Percentiles rank a stretch among this genome's conserved stretches.
phyloP scores from a whole-genome alignment of 805 yeast genomes.

The Peterozyma xylosa region DNA sequence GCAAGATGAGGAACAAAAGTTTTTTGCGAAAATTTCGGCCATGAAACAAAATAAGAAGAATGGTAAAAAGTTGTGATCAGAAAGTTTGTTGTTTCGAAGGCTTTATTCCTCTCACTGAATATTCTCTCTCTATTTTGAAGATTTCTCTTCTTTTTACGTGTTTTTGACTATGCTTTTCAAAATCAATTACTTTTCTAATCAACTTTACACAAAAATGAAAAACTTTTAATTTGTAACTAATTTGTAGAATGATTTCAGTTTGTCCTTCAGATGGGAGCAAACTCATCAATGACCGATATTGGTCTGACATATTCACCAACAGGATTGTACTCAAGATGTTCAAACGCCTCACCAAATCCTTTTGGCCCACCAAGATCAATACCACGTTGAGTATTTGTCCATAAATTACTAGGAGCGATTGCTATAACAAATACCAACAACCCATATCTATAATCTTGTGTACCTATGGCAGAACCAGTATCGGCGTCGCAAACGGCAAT shows the following conservation, averaged over 20 bases:
- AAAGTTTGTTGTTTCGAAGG: too few species aligned
- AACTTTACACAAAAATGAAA: too few species aligned
- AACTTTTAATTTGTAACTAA: too few species aligned
- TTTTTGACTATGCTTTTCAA: too few species aligned
- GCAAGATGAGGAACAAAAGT: constrained; percentile 10
- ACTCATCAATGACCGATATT: constrained; percentile 27
- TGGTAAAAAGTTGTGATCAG: too few species aligned
- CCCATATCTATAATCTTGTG: constrained; percentile 37
- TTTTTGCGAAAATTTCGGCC: constrained; percentile 5
- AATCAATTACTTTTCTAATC: too few species aligned
- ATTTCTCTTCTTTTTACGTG: too few species aligned
- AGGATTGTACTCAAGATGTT: constrained; percentile 27
- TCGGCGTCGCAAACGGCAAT: constrained; percentile 30
- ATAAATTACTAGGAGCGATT: constrained; percentile 25
- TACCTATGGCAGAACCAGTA: constrained; percentile 36
- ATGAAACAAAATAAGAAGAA: constrained; percentile 5
- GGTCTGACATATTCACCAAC: constrained; percentile 27
- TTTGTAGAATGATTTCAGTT: background rate
- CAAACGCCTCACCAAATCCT: constrained; percentile 25
- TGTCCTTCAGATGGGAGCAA: constrained; percentile 6
- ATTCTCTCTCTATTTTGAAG: too few species aligned
- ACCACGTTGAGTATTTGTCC: constrained; percentile 26
- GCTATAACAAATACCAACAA: constrained; percentile 30
- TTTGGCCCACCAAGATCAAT: constrained; percentile 32
- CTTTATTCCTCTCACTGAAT: too few species aligned